phyloP scores from a whole-genome alignment of 75 land plant genomes.

The Adiantum capillusveneris region DNA sequence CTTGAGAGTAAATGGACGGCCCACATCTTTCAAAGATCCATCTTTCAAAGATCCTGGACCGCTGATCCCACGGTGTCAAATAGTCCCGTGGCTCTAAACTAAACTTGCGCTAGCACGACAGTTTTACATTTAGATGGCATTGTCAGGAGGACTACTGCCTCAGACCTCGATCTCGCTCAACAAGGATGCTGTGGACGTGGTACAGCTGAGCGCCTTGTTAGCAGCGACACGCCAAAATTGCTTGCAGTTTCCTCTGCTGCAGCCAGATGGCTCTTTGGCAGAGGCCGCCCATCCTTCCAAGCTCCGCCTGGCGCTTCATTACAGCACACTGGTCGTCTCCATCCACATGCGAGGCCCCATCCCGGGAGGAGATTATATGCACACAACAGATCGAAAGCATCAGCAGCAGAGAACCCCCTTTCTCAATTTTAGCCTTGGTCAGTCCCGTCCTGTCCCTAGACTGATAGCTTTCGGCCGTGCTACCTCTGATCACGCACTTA shows the following conservation, averaged over 20 bases:
- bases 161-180: neutral
- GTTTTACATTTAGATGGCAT: no score
- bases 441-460: constrained; percentile 4
- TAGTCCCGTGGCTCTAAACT: no score
- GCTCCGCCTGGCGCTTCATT: constrained; percentile 44
- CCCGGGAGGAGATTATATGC: constrained; percentile 7
- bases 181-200: constrained; percentile 31
- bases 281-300: constrained; percentile 37
- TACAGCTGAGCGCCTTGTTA: constrained; percentile 40
- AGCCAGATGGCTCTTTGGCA: constrained; percentile 11
- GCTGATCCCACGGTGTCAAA: no score
- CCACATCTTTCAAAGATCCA: no score
- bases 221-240: constrained; percentile 42
- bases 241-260: constrained; percentile 49
- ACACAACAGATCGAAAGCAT: constrained; percentile 3
- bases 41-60: no score
- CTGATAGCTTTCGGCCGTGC: constrained; percentile 83
- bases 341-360: constrained; percentile 25
- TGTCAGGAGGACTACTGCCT: neutral
- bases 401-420: neutral
- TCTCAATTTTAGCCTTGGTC: constrained; percentile 2
- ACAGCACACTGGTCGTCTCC: constrained; percentile 70
- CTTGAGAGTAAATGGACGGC: no score
- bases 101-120: no score
- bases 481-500: constrained; percentile 60